Percentiles rank a stretch among this genome's conserved stretches.
Evolutionary conservation across 345 rosid genomes (phyloP).

Genomic region (Viola odorata): DNA sequence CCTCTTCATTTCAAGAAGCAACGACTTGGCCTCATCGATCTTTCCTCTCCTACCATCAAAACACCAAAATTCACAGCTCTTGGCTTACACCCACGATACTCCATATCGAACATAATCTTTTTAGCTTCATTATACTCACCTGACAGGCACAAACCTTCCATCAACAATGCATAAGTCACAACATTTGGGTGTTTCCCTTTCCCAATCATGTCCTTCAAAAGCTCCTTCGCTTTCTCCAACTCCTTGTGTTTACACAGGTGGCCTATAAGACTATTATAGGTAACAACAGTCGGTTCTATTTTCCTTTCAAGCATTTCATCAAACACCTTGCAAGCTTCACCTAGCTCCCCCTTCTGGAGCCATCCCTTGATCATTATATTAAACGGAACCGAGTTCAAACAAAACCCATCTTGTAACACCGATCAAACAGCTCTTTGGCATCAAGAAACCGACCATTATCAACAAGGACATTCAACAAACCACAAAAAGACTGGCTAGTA

Average conservation of each 20-base stretch:
- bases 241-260: conserved; percentile 44
- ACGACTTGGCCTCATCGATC: conserved; percentile 56
- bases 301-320: conserved; percentile 74
- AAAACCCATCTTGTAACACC: conserved; percentile 44
- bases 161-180: conserved; percentile 59
- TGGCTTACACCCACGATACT: conserved; percentile 77
- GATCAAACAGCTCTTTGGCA: conserved; percentile 44
- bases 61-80: conserved; percentile 56
- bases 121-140: conserved; percentile 61
- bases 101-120: conserved; percentile 86
- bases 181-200: conserved; percentile 52
- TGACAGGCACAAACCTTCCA: conserved; percentile 60
- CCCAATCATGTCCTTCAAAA: conserved; percentile 46
- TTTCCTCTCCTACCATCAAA: conserved; percentile 76
- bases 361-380: conserved; percentile 68
- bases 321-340: conserved; percentile 47
- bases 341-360: conserved; percentile 33
- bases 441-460: conserved; percentile 46
- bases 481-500: conserved; percentile 56
- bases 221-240: conserved; percentile 36
- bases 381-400: conserved; percentile 60
- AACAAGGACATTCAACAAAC: conserved; percentile 56
- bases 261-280: conserved; percentile 57
- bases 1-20: conserved; percentile 77
- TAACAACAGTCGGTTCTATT: conserved; percentile 62